Evolutionary conservation across 2,329 filamentous ascomycete species (phyloP), one percentile per base, ranked within the genome.

Genomic region (Diaporthe sp.): DNA sequence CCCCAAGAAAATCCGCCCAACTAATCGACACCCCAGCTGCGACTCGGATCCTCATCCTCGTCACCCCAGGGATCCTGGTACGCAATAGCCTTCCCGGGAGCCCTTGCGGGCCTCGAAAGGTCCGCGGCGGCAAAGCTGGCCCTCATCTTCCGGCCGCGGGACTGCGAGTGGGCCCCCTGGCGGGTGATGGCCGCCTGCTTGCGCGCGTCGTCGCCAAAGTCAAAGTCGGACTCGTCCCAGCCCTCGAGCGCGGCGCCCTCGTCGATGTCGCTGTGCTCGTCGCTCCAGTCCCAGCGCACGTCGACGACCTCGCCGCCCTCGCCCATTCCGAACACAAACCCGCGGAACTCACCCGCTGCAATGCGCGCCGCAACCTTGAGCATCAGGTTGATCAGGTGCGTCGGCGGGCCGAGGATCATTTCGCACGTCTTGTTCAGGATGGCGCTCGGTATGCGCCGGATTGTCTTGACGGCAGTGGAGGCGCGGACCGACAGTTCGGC

Each of bases 361-460:
- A 98, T 95, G 77, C 91, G 92, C 0, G 94, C 92, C 0, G 95
- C 94, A 74, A 98, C 94, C 74, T 92, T 92, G 6, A 98, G 89
- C 88, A 98, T 95, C 55, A 98, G 87, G 37, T 91, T 88, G 49
- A 98, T 90, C 2, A 98, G 89, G 79, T 96, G 92, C 22, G 93
- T 90, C 0, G 96, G 95, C n/a, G 95, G 95, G 0, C 94, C 92
- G 19, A 98, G 86, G 5, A 98, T 88, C 42, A 97, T 89, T 71
- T 94, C 92, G 77, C 91, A 92, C 0, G 95, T 95, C 84, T 94
- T 96, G 74, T 93, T 90, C 37, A 98, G 89, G 42, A 98, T 90
- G 4, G 92, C 89, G 70, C 90, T 86, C 1, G 91, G 90, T 42
- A 93, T 85, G 58, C 88, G 86, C 71, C 88, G 87, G 46, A 89